A percentile compares a stretch with the other conserved stretches of the same genome.
Conservation (phyloP, 2,329 filamentous ascomycete genomes). For the Fusarium brevicatenulatum region DNA sequence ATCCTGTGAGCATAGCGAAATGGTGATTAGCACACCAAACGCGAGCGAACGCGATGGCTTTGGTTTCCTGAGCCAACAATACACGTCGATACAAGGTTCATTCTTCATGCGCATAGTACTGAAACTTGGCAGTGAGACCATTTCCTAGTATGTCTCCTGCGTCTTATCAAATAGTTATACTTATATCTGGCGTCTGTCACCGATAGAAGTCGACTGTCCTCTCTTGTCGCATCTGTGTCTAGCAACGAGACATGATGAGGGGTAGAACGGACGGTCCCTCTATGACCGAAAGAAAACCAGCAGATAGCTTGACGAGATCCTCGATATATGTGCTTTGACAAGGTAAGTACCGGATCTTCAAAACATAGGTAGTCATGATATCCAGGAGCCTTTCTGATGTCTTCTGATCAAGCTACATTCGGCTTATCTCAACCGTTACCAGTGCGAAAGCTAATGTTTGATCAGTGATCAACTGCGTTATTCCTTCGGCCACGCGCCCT, state of each 20-base stretch:
- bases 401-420: neutral
- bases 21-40: neutral
- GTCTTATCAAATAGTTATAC: neutral
- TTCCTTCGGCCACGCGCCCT: slow-evolving; percentile 17
- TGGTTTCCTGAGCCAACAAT: neutral
- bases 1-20: neutral
- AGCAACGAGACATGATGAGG: slow-evolving; percentile 20
- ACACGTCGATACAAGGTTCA: neutral
- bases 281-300: neutral
- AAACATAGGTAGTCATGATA: neutral
- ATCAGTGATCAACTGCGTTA: slow-evolving; percentile 7
- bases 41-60: neutral
- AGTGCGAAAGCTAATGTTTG: neutral
- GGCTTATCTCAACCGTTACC: neutral
- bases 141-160: neutral
- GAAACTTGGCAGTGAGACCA: neutral
- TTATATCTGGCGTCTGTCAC: neutral
- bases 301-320: neutral
- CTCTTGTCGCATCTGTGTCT: slow-evolving; percentile 25
- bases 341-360: neutral
- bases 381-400: neutral
- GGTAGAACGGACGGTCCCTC: slow-evolving; percentile 22
- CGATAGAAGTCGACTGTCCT: slow-evolving; percentile 1
- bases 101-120: neutral
- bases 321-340: neutral